Base-by-base conservation (phyloP, 2,329 filamentous ascomycete species). In the Penicillium sp. region DNA sequence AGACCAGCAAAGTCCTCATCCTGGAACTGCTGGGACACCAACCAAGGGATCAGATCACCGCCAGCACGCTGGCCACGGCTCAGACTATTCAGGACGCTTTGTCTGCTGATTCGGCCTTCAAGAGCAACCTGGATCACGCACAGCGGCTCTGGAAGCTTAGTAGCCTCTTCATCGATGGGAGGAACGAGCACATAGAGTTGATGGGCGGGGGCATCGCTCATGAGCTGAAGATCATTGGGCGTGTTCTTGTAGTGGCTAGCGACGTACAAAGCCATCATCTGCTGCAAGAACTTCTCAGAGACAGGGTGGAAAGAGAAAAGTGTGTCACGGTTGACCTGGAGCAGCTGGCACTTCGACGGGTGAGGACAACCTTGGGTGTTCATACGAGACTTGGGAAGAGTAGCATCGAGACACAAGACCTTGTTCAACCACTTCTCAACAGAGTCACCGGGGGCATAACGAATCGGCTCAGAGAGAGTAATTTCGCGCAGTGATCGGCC, bases 161-260 rank as follows among this genome's bases (percentile, higher is more conserved):
- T 88, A 55, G 87, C 87, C 54, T 88, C 86, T 65, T 94, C 90
- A 3, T 89, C 83, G 16, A 94, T 87, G 0, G 95, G 94, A 2
- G 93, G 90, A 2, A 96, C 92, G 24, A 99, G 86, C 10, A 98
- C 95, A 70, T 95, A 99, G 6, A 99, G 85, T 74, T 98, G 93
- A 76, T 99, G 95, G 0, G 95, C 94, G 1, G 95, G 95, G 1
- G 95, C 95, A 76, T 99, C 95, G 61, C 92, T 96, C 92, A 99
- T 96, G 58, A 99, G 85, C 75, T 98, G 95, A n/a, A 99, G 83
- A 70, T 99, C 95, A 69, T 99, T 96, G 0, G 95, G 95, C 0
- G 93, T 92, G 78, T 99, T 99, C 78, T 98, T 98, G 82, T 99
- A 97, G 76, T 96, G 92, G 67, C 92, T 96, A 31, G 95, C 92